Evolutionary conservation across 2,329 filamentous ascomycete genomes (phyloP).

Genomic region (Xylariaceae sp.): DNA sequence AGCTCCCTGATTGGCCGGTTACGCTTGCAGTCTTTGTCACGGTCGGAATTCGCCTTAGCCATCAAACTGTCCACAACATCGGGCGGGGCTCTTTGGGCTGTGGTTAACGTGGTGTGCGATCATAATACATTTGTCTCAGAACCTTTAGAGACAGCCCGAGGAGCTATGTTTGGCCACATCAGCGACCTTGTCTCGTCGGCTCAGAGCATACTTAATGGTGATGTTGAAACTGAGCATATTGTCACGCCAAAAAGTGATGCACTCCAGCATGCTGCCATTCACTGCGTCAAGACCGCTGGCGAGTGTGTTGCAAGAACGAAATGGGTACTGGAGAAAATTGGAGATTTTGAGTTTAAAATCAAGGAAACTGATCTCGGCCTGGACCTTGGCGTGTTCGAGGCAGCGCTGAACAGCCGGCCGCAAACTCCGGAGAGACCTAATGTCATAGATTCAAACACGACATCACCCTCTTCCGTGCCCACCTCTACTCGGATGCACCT

Average conservation of each 20-base stretch:
- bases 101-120: slow-evolving; percentile 78
- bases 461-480: slow-evolving; percentile 24
- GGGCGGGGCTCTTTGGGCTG: slow-evolving; percentile 71
- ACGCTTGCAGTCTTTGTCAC: slow-evolving; percentile 87
- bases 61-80: slow-evolving; percentile 81
- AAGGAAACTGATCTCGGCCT: slow-evolving; percentile 54
- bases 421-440: slow-evolving; percentile 36
- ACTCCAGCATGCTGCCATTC: slow-evolving; percentile 74
- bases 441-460: slow-evolving; percentile 36
- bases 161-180: slow-evolving; percentile 75
- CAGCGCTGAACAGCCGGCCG: slow-evolving; percentile 32
- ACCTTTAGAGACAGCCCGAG: slow-evolving; percentile 63
- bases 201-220: slow-evolving; percentile 69
- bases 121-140: slow-evolving; percentile 68
- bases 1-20: slow-evolving; percentile 88
- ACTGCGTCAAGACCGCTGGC: slow-evolving; percentile 83
- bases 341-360: slow-evolving; percentile 85
- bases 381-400: slow-evolving; percentile 49
- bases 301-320: slow-evolving; percentile 88
- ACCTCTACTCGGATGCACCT: slow-evolving; percentile 32
- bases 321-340: slow-evolving; percentile 78
- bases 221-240: slow-evolving; percentile 69
- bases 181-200: slow-evolving; percentile 77
- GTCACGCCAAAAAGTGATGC: slow-evolving; percentile 78
- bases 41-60: slow-evolving; percentile 74